phyloP scores from a whole-genome alignment of 2,329 filamentous ascomycete genomes.

The Penicillium sp. region DNA sequence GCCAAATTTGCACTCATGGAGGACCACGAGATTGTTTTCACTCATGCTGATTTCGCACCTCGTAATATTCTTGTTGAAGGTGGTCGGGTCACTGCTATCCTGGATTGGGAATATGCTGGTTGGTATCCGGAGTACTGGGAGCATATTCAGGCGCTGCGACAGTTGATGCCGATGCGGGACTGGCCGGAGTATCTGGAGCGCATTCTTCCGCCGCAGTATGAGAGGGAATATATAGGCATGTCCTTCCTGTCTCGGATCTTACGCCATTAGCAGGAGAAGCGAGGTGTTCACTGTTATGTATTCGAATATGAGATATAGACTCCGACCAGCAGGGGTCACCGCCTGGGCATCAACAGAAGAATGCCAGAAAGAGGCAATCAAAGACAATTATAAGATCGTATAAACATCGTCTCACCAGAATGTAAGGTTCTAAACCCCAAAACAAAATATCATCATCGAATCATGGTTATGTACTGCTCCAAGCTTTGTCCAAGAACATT shows the following conservation, averaged over 20 bases:
- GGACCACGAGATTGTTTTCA: slow-evolving; percentile 20
- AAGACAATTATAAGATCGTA: too few species aligned
- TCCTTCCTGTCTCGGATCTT: background rate
- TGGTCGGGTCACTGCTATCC: slow-evolving; percentile 15
- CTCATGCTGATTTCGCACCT: slow-evolving; percentile 17
- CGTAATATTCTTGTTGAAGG: slow-evolving; percentile 20
- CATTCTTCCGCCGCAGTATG: slow-evolving; percentile 15
- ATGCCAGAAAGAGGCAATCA: too few species aligned
- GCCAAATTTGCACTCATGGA: slow-evolving; percentile 16
- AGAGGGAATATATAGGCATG: slow-evolving; percentile 4
- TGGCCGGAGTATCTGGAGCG: slow-evolving; percentile 17
- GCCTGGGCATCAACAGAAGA: too few species aligned
- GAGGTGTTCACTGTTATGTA: too few species aligned
- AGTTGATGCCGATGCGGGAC: slow-evolving; percentile 14
- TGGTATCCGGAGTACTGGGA: slow-evolving; percentile 22
- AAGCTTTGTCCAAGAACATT: slow-evolving; percentile 34
- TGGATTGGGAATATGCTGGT: slow-evolving; percentile 20
- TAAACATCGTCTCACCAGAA: background rate
- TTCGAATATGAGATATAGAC: too few species aligned
- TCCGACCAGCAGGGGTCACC: too few species aligned
- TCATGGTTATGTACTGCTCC: slow-evolving; percentile 30
- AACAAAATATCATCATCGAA: slow-evolving; percentile 14
- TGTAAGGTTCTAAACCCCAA: background rate
- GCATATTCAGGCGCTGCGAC: slow-evolving; percentile 11
- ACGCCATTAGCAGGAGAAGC: background rate